phyloP scores from a whole-genome alignment of 1,284 basidiomycete genomes.

The Caloboletus firmus region DNA sequence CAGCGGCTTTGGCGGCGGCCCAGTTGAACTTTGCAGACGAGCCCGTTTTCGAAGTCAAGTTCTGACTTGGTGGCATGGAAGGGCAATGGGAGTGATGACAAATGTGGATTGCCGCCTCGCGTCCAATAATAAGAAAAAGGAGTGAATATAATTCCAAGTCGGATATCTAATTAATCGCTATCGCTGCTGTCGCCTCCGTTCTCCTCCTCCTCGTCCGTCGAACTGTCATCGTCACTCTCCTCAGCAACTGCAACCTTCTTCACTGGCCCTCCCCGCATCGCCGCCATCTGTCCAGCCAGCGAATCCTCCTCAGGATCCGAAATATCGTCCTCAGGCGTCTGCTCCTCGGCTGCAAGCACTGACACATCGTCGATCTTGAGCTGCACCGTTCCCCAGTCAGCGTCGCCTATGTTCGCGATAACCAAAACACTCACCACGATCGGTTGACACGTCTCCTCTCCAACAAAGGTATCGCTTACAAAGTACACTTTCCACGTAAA shows the following conservation, averaged over 20 bases:
- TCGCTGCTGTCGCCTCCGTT: conserved; percentile 25
- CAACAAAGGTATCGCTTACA: conserved; percentile 86
- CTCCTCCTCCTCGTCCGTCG: conserved; percentile 27
- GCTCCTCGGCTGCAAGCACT: conserved; percentile 57
- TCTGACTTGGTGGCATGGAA: conserved; percentile 9
- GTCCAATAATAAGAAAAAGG: not conserved
- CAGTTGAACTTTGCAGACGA: conserved; percentile 46
- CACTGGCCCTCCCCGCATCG: conserved; percentile 90
- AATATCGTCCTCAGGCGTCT: conserved; percentile 82
- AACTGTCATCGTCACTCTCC: conserved; percentile 47
- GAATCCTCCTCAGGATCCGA: conserved; percentile 95
- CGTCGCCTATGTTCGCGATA: too few species aligned
- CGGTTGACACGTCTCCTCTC: conserved; percentile 74
- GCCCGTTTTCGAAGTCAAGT: not conserved
- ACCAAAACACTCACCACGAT: conserved; percentile 56
- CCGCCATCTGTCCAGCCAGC: conserved; percentile 97
- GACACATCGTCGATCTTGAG: conserved; percentile 80
- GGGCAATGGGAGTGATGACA: not conserved
- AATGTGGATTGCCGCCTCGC: not conserved
- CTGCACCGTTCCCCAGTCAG: conserved; percentile 39
- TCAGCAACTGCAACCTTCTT: conserved; percentile 56
- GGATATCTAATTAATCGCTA: conserved; percentile 23
- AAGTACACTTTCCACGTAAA: conserved; percentile 91
- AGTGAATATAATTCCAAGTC: not conserved
- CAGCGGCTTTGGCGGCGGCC: conserved; percentile 65